Conservation (phyloP, 495 filamentous ascomycete species). For the Aspergillus diversus region DNA sequence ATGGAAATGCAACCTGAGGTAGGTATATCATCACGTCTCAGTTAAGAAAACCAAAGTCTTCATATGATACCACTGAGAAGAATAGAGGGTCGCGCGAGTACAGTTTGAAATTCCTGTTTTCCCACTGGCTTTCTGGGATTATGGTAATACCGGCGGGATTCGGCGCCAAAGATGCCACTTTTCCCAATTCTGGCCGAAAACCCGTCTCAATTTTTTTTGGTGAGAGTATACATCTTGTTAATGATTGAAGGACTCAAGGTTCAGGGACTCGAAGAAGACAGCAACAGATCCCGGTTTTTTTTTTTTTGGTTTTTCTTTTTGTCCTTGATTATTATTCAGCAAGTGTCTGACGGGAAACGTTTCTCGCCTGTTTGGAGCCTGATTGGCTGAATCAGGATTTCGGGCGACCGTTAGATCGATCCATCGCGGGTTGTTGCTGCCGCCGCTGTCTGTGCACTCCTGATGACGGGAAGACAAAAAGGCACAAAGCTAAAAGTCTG, state of each 20-base stretch:
- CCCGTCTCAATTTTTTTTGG: background rate
- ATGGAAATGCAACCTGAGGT: too few relatives aligned
- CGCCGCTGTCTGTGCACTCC: constrained; percentile 25
- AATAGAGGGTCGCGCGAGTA: too few relatives aligned
- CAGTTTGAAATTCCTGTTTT: background rate
- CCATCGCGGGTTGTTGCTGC: constrained; percentile 26
- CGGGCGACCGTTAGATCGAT: constrained; percentile 32
- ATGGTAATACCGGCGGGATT: constrained; percentile 16
- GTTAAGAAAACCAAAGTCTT: too few relatives aligned
- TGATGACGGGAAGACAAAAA: constrained; percentile 6
- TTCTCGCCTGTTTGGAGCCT: constrained; percentile 23
- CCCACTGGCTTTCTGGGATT: background rate
- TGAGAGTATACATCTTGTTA: background rate
- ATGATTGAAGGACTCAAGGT: background rate
- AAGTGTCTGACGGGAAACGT: constrained; percentile 27
- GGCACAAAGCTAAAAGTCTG: background rate
- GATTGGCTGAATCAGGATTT: constrained; percentile 24
- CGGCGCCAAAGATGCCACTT: constrained; percentile 13
- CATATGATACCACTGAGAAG: too few relatives aligned
- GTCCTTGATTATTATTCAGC: constrained; percentile 16
- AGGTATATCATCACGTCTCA: too few relatives aligned
- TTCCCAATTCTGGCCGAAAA: background rate
- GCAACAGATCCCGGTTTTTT: background rate
- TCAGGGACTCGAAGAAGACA: background rate
- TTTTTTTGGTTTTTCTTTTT: constrained; percentile 4